Base-by-base conservation (phyloP, 495 filamentous ascomycete species). In the Podospora pseudocomata region DNA sequence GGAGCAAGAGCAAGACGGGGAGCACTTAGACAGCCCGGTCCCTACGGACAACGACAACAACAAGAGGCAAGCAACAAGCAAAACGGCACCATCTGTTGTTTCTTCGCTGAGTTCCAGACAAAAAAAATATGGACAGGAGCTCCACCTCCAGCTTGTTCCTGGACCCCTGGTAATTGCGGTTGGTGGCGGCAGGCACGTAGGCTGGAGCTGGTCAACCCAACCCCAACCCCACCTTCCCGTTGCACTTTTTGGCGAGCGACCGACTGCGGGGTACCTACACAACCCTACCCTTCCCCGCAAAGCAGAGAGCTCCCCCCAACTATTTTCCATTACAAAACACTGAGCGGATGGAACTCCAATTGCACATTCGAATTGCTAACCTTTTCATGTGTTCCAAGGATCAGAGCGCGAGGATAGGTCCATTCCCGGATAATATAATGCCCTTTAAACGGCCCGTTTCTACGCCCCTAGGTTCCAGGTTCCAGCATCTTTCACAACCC, bases 1-100 rank as follows among this genome's bases (percentile, higher is more conserved):
- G 55, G 53, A 71, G 74, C 71, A 76, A 76, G 74, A 74, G 30
- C 30, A 32, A 7, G 30, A 32, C 30, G 30, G 30, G 30, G 30
- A 32, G 73, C 74, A 70, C 63, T 64, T 60, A 67, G 64, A 32
- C 32, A 63, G 39, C 39, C 39, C 39, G 39, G 53, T 61, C 2
- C 44, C 57, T 59, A 49, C 63, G 15, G 49, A 56, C 39, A 49
- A 49, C 9, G 13, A 49, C 7, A 68, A 56, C 39, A 49, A 49
- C 9, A 49, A 49, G 13, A 68, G 71, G 72, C 67, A 73, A 66
- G 67, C 64, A 64, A 63, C 60, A 61, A 59, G 54, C 58, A 44
- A 63, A 13, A 49, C 61, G 49, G n/a, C 9, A 28, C 49, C 61
- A 28, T 63, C 34, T 65, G 67, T 18, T 61, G 59, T 32, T 61